Evolutionary conservation across 1,284 basidiomycete species (phyloP).

Genomic region (Papiliotrema flavescens): DNA sequence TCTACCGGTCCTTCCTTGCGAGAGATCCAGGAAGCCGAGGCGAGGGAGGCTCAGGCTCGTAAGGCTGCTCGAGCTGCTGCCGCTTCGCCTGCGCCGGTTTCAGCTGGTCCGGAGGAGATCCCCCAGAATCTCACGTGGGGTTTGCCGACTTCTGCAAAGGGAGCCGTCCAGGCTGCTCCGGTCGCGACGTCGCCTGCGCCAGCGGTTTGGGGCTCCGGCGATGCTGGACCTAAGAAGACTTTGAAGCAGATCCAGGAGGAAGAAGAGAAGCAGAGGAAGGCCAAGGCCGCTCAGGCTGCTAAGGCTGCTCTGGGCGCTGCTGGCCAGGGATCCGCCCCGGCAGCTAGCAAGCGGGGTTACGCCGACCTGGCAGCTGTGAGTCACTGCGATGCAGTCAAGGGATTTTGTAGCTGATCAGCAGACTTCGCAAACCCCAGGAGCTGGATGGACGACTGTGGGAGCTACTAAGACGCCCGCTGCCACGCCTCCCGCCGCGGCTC

Average conservation of each 20-base stretch:
- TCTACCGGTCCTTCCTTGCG: constrained; percentile 65
- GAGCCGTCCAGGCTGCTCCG: constrained; percentile 36
- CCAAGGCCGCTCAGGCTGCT: constrained; percentile 50
- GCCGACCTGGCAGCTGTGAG: constrained; percentile 73
- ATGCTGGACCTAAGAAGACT: constrained; percentile 69
- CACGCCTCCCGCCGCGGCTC: constrained; percentile 27
- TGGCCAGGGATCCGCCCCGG: constrained; percentile 14
- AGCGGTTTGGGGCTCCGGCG: constrained; percentile 43
- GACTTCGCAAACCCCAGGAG: constrained; percentile 46
- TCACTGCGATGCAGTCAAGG: neutral
- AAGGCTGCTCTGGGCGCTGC: constrained; percentile 22
- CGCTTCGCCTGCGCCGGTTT: constrained; percentile 52
- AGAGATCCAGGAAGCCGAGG: constrained; percentile 94
- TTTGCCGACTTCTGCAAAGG: constrained; percentile 37
- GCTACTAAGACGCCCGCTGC: constrained; percentile 54
- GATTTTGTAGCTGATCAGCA: constrained; percentile 2
- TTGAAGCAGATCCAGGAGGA: constrained; percentile 99
- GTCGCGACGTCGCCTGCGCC: constrained; percentile 40
- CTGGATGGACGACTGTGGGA: constrained; percentile 83
- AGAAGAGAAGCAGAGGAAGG: constrained; percentile 75
- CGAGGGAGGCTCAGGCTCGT: constrained; percentile 67
- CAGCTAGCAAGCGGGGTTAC: constrained; percentile 64
- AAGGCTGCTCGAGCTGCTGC: constrained; percentile 62
- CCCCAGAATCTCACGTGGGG: constrained; percentile 50
- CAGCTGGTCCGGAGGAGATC: constrained; percentile 27